A percentile compares a stretch with the other conserved stretches of the same genome.
Conservation (phyloP, 371 early-diverging fungal species). For the Mortierella polycephala region DNA sequence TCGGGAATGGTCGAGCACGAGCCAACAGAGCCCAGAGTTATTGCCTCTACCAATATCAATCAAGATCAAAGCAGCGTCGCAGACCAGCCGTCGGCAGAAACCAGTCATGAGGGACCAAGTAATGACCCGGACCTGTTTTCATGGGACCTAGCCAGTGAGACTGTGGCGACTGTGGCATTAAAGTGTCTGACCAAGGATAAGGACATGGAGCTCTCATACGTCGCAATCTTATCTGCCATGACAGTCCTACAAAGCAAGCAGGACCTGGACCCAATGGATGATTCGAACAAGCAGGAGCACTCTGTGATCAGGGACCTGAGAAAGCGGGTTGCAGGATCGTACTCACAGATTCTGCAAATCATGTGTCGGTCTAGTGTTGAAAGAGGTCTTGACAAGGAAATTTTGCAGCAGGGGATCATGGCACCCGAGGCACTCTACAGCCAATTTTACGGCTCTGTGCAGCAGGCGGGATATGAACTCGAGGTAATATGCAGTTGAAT, state of each 20-base stretch:
- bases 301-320: neutral
- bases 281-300: neutral
- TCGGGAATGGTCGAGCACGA: neutral
- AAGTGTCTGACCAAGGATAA: conserved; percentile 14
- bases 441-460: conserved; percentile 40
- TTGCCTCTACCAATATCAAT: neutral
- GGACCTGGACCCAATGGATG: neutral
- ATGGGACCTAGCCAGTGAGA: conserved; percentile 8
- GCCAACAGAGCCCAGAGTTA: neutral
- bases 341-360: conserved; percentile 29
- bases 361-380: conserved; percentile 22
- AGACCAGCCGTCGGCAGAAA: neutral
- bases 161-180: conserved; percentile 9
- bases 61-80: neutral
- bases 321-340: conserved; percentile 8
- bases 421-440: conserved; percentile 34
- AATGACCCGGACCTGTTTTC: neutral
- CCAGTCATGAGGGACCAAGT: neutral
- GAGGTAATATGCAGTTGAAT: conserved; percentile 11
- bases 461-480: conserved; percentile 41
- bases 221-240: conserved; percentile 24
- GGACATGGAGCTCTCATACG: conserved; percentile 32
- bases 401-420: conserved; percentile 41
- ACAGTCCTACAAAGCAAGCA: conserved; percentile 13
- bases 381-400: conserved; percentile 33